Evolutionary conservation across 257 asterid genomes (phyloP).

Genomic region (Eucommia ulmoides): DNA sequence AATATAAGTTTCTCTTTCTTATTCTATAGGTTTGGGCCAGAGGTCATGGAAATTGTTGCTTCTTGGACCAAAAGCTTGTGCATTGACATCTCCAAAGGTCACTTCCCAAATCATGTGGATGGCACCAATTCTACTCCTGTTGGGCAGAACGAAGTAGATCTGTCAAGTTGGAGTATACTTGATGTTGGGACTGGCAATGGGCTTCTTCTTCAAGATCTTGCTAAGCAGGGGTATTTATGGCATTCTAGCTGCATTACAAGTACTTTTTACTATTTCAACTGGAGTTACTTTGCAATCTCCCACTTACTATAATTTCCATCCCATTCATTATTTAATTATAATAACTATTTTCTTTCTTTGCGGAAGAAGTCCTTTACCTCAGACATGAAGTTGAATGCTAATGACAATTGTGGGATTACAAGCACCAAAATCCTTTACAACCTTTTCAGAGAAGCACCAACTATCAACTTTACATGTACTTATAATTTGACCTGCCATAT

Average conservation of each 20-base stretch:
- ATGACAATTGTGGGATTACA: no score
- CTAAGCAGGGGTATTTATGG: slow-evolving; percentile 68
- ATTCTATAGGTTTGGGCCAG: slow-evolving; percentile 77
- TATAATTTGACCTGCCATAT: no score
- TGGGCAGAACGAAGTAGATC: slow-evolving; percentile 44
- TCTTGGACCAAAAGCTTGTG: slow-evolving; percentile 82
- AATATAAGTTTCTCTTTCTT: slow-evolving; percentile 1
- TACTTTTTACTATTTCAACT: no score
- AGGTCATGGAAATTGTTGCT: slow-evolving; percentile 84
- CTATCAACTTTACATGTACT: no score
- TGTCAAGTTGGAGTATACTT: slow-evolving; percentile 75
- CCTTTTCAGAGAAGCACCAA: no score
- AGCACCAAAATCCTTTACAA: no score
- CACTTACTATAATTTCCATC: no score
- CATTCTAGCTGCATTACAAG: slow-evolving; percentile 12
- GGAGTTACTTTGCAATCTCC: no score
- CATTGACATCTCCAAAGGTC: slow-evolving; percentile 52
- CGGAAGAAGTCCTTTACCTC: no score
- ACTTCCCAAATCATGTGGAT: slow-evolving; percentile 47
- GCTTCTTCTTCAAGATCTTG: slow-evolving; percentile 88
- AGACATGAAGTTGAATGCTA: no score
- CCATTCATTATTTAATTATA: no score
- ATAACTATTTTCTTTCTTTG: no score
- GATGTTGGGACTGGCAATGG: slow-evolving; percentile 99
- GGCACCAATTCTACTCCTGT: slow-evolving; percentile 31